Percentiles rank a stretch among this genome's conserved stretches.
phyloP scores from a whole-genome alignment of 2,329 filamentous ascomycete genomes.

The Botrytis paeoniae region DNA sequence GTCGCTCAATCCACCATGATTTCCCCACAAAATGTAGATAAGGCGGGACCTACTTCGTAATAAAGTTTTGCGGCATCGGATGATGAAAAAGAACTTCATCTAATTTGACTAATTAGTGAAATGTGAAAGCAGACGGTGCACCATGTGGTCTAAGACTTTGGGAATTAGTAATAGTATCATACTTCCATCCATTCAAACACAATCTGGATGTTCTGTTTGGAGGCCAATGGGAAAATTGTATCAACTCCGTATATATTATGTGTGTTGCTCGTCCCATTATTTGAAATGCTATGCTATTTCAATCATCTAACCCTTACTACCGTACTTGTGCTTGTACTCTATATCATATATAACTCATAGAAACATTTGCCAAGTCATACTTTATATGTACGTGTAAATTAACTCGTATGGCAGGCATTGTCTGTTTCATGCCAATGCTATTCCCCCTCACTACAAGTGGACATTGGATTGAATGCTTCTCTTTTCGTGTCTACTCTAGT shows the following conservation, averaged over 20 bases:
- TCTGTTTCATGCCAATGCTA: not conserved
- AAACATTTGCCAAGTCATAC: slow-evolving; percentile 1
- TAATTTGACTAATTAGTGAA: slow-evolving; percentile 3
- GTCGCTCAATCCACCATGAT: not conserved
- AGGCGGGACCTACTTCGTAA: slow-evolving; percentile 4
- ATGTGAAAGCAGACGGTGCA: not conserved
- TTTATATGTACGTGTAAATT: not conserved
- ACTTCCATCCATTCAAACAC: not conserved
- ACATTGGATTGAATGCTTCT: not conserved
- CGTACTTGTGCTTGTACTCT: not conserved
- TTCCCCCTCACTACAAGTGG: not conserved
- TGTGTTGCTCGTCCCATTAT: not conserved
- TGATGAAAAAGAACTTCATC: slow-evolving; percentile 12
- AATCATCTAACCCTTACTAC: not conserved
- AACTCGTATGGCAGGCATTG: not conserved
- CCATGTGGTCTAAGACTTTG: not conserved
- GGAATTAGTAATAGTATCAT: not conserved
- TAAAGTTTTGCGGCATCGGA: slow-evolving; percentile 15
- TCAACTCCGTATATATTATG: not conserved
- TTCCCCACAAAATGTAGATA: slow-evolving; percentile 10
- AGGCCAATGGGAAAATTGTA: not conserved
- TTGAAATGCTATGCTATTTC: not conserved
- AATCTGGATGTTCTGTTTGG: not conserved
- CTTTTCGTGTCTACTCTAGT: not conserved
- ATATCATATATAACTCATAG: not conserved